These are phyloP conservation scores for Pythium aquatile DNA, from an alignment of 352 stramenopile genomes.

Conservation along the genomic window DNA sequence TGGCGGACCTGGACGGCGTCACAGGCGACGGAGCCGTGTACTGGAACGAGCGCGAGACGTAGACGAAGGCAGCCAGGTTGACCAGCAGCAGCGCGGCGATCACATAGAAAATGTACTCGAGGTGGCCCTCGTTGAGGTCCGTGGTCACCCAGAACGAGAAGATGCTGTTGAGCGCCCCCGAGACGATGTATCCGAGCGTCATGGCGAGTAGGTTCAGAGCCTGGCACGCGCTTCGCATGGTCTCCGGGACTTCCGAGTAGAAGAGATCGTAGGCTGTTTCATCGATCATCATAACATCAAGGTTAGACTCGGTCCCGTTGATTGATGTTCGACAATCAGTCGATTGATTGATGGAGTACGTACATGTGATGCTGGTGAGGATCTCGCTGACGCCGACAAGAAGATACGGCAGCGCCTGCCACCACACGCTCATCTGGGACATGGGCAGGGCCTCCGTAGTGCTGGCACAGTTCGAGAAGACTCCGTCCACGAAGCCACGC, in stretches of 20 bases:
- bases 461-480: constrained; percentile 73
- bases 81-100: constrained; percentile 65
- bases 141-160: constrained; percentile 91
- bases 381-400: constrained; percentile 90
- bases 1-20: constrained; percentile 10
- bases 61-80: constrained; percentile 60
- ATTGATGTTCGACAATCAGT: neutral
- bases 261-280: constrained; percentile 83
- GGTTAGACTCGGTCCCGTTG: neutral
- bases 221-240: constrained; percentile 90
- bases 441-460: constrained; percentile 63
- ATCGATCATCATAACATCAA: neutral
- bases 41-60: constrained; percentile 80
- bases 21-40: constrained; percentile 42
- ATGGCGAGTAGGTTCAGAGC: constrained; percentile 89
- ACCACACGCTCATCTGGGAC: constrained; percentile 86
- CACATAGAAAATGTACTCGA: constrained; percentile 91
- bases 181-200: constrained; percentile 86
- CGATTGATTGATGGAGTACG: constrained; percentile 15
- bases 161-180: constrained; percentile 81
- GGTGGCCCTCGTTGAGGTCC: constrained; percentile 85
- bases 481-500: constrained; percentile 40
- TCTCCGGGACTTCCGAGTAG: constrained; percentile 89
- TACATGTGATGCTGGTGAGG: constrained; percentile 87
- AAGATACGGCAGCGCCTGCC: constrained; percentile 88